Conservation (phyloP, 2,329 filamentous ascomycete species). For the Delphinella strobiligena region DNA sequence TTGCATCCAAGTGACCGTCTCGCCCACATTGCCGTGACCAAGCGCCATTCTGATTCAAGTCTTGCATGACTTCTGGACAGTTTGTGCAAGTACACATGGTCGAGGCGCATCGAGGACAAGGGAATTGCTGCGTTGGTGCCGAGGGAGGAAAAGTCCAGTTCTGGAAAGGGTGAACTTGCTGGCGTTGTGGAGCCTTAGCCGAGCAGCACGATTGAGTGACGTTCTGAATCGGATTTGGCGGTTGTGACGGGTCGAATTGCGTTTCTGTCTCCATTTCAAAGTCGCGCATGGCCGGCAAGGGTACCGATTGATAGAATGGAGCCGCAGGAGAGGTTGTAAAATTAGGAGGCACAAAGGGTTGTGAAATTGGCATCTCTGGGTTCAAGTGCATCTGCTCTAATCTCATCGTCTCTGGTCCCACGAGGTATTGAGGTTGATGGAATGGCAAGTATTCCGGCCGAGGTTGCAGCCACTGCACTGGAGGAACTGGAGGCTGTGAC, state of each 20-base stretch:
- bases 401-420: neutral
- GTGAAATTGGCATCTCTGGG: constrained; percentile 3
- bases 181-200: constrained; percentile 1
- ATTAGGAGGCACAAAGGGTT: no score
- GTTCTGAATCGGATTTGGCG: constrained; percentile 1
- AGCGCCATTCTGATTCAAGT: constrained; percentile 6
- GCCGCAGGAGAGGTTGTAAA: no score
- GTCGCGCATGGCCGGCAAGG: neutral
- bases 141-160: constrained; percentile 4
- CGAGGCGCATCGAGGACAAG: constrained; percentile 9
- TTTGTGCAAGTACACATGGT: constrained; percentile 8
- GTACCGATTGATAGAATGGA: neutral
- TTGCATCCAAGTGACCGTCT: constrained; percentile 7
- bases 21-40: constrained; percentile 9
- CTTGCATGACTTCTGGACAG: constrained; percentile 10
- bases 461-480: neutral
- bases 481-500: neutral
- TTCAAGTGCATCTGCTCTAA: neutral
- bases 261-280: neutral
- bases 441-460: neutral
- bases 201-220: constrained; percentile 10
- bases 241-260: constrained; percentile 2
- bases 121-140: constrained; percentile 6
- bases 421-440: neutral
- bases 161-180: constrained; percentile 2